phyloP scores from a whole-genome alignment of 371 early-diverging fungal genomes.

The Antonospora locustae region DNA sequence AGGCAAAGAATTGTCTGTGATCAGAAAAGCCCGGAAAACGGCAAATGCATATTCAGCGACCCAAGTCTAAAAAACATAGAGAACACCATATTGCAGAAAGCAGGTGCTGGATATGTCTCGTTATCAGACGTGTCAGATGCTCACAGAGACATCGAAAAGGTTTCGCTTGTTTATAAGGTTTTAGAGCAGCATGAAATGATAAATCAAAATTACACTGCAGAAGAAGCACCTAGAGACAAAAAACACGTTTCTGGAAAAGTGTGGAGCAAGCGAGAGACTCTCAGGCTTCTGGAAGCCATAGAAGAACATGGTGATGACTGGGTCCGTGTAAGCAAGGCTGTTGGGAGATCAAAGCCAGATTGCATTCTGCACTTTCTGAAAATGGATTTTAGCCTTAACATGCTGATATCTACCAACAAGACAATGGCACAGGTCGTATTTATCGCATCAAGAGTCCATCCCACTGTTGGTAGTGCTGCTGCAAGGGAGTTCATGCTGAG shows the following conservation, averaged over 20 bases:
- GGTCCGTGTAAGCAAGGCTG: conserved; percentile 74
- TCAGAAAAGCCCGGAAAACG: no score
- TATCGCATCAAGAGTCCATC: conserved; percentile 72
- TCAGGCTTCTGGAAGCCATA: conserved; percentile 76
- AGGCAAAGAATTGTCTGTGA: no score
- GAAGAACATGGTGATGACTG: conserved; percentile 82
- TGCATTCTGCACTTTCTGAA: conserved; percentile 81
- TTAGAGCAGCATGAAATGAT: conserved; percentile 3
- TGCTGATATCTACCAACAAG: conserved; percentile 67
- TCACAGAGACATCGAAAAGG: no score
- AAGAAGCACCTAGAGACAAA: conserved; percentile 9
- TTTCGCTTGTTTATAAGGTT: no score
- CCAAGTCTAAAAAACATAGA: no score
- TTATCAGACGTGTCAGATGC: no score
- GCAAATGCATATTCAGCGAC: no score
- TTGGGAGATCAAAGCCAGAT: conserved; percentile 72
- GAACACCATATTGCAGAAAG: no score
- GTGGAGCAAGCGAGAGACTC: conserved; percentile 83
- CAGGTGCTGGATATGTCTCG: no score
- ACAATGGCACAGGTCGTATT: conserved; percentile 82
- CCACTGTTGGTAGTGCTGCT: conserved; percentile 70
- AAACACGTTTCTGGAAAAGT: conserved; percentile 42
- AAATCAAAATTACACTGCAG: conserved; percentile 7
- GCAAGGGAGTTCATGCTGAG: conserved; percentile 56
- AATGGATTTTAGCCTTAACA: conserved; percentile 68